Evolutionary conservation across 2,329 filamentous ascomycete genomes (phyloP), one percentile per base, ranked within the genome.

Genomic region (Xylariaceae sp.): DNA sequence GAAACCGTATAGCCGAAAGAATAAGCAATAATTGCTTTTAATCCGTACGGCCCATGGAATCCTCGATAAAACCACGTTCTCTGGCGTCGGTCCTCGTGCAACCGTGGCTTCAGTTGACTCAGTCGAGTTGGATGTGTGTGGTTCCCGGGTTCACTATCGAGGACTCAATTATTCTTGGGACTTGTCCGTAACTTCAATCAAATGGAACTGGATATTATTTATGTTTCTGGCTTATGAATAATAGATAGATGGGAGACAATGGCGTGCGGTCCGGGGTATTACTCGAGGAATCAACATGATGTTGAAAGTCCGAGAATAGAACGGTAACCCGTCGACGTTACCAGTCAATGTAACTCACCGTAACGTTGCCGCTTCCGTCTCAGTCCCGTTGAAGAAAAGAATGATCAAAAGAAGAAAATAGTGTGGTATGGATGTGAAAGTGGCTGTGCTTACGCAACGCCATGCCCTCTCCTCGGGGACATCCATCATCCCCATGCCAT

Each of bases 51-150:
- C 17, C 17, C 17, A 18, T 18, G 17, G 17, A 18, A 18, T 18
- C 17, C 51, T 54, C 11, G 9, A 59, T 53, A 44, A 13, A 56
- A 51, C 17, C 30, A 55, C 18, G 37, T 56, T 56, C 34, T 30
- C 39, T 35, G 57, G 42, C 48, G 9, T 42, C 6, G 11, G 17
- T 44, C 51, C 39, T 59, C 15, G 59, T 55, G 54, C 51, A 18
- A 58, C 55, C 2, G 56, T 61, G 59, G 61, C 61, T 56, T 30
- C 4, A 5, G 23, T 30, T 5, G 23, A 30, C 23, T 30, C 23
- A 30, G 23, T 30, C 23, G 3, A 30, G 23, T 4, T 4, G 23
- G 23, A 2, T 4, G 23, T 30, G 23, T 30, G 23, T 50, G 18
- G 17, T 34, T 15, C 34, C 37, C n/a, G 17, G 17, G 37, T 23